Base-by-base conservation (phyloP, 352 stramenopile species). In the Aphanomyces invadans region DNA sequence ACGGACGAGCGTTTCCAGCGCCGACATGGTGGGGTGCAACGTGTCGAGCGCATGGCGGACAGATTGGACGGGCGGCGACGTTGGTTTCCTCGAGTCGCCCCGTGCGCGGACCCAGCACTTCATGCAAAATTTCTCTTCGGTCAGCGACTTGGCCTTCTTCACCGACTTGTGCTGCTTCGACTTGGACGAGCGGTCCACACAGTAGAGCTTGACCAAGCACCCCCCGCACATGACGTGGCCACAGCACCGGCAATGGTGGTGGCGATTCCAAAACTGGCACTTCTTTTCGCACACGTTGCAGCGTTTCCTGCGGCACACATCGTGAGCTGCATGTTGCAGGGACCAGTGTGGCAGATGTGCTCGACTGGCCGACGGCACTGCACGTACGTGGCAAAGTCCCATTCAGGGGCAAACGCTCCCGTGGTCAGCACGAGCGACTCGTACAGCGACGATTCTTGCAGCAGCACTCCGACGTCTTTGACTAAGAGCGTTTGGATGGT, bases 391-490 rank as follows among this genome's bases (percentile, higher is more conserved):
- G 21, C 4, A 21, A 52, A 31, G n/a, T 45, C 36, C 21, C 36
- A 49, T 23, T 26, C 12, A 2, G 25, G n/a, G 9, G 33, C 36
- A 38, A 64, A 64, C 15, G 10, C 5, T 23, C 55, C 55, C 7
- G 55, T 64, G 17, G 55, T 52, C 28, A 64, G 23, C 31, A 64
- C 32, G 17, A 64, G 36, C 17, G 55, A n/a, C 46, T 64, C 32
- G 55, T 52, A 52, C 38, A 29, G 31, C 7, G 31, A 49, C 15
- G 36, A 32, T 52, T 64, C 55, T 19, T 46, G 29, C 32, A 38
- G 36, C 36, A 64, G 23, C 1, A 21, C 4, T 1, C 45, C 11
- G 36, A 64, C 10, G 55, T 64, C 55, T 38, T 64, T 64, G 7
- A 23, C 28, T 11, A 64, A 31, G 3, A 19, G 10, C 4, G 15